Evolutionary conservation across 1,284 basidiomycete genomes (phyloP), one percentile per base, ranked within the genome.

Genomic region (Apiotrichum domesticum): DNA sequence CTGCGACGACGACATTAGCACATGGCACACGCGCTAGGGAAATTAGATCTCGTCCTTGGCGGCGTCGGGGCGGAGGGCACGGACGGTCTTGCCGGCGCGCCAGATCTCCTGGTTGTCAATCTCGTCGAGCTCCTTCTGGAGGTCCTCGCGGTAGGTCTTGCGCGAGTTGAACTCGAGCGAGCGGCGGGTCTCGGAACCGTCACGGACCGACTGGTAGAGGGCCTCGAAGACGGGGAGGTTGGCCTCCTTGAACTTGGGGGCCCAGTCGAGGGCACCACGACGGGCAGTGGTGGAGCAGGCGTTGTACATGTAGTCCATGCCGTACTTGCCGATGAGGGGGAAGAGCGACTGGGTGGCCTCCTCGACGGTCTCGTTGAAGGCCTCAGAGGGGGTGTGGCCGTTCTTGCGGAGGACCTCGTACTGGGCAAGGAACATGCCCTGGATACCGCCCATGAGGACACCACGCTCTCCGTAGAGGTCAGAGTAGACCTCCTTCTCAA

Each of bases 271-370:
- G 47, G 94, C 94, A 73, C 95, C 96, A 65, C 95, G 93, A 69
- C 95, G 93, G 57, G 96, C 96, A 53, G 96, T 98, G 65, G 95
- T 98, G 42, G 96, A 98, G 83, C 96, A 98, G 48, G 94, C 93
- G 73, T 88, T 87, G 84, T 87, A 98, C 95, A 98, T 98, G 86
- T 98, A 97, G 81, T 98, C 95, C 96, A 97, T 97, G 65, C 90
- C 91, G 77, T 96, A 88, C 74, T 88, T 85, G 69, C 94, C 95
- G 69, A 99, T 92, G 73, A 99, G 80, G 60, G 96, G 95, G 83
- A 92, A 98, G 66, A 99, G 86, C 55, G 93, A 97, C 78, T 98
- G 93, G 51, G 96, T 97, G 15, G 96, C 96, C 81, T 98, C 95
- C 80, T 98, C 95, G 61, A 97, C 93, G 63, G 96, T 98, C 83